Conservation (phyloP, 495 filamentous ascomycete species). For the Xylaria telfairii region DNA sequence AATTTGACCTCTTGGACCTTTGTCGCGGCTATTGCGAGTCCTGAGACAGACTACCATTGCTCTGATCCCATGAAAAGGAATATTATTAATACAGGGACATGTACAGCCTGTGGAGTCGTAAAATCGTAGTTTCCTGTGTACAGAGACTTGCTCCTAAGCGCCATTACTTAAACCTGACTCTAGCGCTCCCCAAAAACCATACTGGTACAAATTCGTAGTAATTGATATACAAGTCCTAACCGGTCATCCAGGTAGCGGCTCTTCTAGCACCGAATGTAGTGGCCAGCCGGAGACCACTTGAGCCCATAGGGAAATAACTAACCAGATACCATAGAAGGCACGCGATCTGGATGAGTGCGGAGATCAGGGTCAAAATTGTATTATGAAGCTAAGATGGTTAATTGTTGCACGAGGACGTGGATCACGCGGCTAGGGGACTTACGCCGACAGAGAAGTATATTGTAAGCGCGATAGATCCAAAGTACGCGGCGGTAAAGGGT, state of each 20-base stretch:
- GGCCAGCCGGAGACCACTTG: conserved; percentile 83
- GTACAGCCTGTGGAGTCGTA: not conserved
- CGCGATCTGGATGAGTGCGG: conserved; percentile 80
- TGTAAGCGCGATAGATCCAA: conserved; percentile 89
- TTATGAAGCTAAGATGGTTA: conserved; percentile 68
- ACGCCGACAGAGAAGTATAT: conserved; percentile 91
- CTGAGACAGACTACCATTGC: not conserved
- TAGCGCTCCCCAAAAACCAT: conserved; percentile 14
- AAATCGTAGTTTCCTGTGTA: conserved; percentile 8
- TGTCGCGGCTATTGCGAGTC: not conserved
- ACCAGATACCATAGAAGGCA: conserved; percentile 92
- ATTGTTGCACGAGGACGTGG: conserved; percentile 12
- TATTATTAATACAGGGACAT: not conserved
- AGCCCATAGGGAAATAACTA: conserved; percentile 98
- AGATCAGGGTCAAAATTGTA: conserved; percentile 81
- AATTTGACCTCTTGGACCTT: not conserved
- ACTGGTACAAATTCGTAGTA: conserved; percentile 8
- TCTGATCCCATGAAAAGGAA: not conserved
- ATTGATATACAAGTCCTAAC: conserved; percentile 47
- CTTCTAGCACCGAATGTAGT: conserved; percentile 83
- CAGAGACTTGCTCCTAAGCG: not conserved
- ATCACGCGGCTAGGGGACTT: conserved; percentile 51
- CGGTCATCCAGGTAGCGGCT: conserved; percentile 87
- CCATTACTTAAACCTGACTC: conserved; percentile 8
- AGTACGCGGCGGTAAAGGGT: conserved; percentile 96